Evolutionary conservation across 1,284 basidiomycete genomes (phyloP).

Genomic region (Pseudomicrostroma phylloplanum): DNA sequence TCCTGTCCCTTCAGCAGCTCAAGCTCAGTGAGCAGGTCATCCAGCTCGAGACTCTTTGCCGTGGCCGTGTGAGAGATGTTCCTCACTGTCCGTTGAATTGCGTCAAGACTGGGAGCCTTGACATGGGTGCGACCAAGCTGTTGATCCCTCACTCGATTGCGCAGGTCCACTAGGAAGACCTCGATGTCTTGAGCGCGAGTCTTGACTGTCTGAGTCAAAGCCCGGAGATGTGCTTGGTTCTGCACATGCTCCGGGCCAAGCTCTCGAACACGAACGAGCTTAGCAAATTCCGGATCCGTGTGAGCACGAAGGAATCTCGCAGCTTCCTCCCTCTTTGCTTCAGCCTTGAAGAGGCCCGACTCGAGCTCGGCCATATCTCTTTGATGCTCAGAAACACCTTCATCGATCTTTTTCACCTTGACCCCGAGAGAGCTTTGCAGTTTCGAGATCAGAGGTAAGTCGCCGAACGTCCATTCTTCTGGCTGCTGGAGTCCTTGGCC

Average conservation of each 20-base stretch:
- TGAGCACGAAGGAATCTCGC: conserved; percentile 66
- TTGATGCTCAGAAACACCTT: conserved; percentile 45
- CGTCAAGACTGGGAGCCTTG: conserved; percentile 74
- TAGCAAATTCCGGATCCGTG: conserved; percentile 69
- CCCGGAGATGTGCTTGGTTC: conserved; percentile 66
- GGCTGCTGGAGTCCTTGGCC: conserved; percentile 28
- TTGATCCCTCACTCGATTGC: conserved; percentile 50
- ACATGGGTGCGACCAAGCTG: conserved; percentile 4
- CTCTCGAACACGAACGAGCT: conserved; percentile 70
- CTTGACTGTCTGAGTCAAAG: conserved; percentile 55
- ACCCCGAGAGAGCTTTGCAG: conserved; percentile 18
- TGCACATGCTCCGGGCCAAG: conserved; percentile 83
- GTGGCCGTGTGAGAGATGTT: conserved; percentile 64
- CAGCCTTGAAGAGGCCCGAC: conserved; percentile 54
- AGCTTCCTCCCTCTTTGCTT: conserved; percentile 44
- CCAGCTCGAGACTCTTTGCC: conserved; percentile 62
- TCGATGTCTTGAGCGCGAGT: conserved; percentile 55
- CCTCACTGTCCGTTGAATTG: conserved; percentile 71
- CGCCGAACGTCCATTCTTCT: conserved; percentile 51
- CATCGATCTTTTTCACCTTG: conserved; percentile 16
- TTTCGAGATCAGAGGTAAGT: conserved; percentile 37
- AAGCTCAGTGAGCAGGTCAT: conserved; percentile 59
- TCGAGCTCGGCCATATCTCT: conserved; percentile 52
- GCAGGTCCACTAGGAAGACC: conserved; percentile 51
- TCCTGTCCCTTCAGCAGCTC: conserved; percentile 31